Evolutionary conservation across 352 stramenopile genomes (phyloP).

Genomic region (Globisporangium yorkense): DNA sequence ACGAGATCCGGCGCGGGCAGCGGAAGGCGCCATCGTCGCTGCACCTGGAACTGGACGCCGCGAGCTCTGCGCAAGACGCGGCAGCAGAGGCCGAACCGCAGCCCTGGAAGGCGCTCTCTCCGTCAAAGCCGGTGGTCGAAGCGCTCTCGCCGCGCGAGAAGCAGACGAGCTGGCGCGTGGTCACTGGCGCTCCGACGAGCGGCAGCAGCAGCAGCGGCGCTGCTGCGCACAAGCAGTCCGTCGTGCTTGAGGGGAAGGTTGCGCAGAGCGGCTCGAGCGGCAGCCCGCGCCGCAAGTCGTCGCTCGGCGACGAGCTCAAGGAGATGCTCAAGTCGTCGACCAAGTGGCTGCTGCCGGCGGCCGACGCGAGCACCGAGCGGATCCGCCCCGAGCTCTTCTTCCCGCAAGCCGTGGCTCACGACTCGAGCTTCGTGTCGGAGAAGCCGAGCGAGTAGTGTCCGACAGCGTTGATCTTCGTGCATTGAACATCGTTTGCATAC

Average conservation of each 20-base stretch:
- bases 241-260: conserved; percentile 36
- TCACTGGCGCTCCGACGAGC: conserved; percentile 9
- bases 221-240: conserved; percentile 18
- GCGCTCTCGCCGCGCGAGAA: conserved; percentile 51
- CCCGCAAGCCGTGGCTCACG: conserved; percentile 34
- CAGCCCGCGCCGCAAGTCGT: conserved; percentile 37
- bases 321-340: conserved; percentile 50
- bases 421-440: conserved; percentile 15
- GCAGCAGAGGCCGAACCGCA: conserved; percentile 2
- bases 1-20: conserved; percentile 56
- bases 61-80: conserved; percentile 16
- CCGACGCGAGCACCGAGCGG: conserved; percentile 11
- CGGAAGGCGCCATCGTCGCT: conserved; percentile 41
- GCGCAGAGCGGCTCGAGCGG: neutral
- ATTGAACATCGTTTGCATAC: neutral
- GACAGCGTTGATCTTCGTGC: neutral
- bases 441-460: neutral
- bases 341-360: conserved; percentile 46
- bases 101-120: conserved; percentile 53
- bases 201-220: neutral
- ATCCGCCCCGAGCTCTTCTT: conserved; percentile 57
- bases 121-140: conserved; percentile 36
- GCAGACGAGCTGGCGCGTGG: conserved; percentile 55
- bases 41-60: conserved; percentile 28
- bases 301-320: conserved; percentile 59